These are phyloP conservation scores for Eragrostis nindensis DNA, from an alignment of 176 grass and related monocot species.

Conservation along the genomic window DNA sequence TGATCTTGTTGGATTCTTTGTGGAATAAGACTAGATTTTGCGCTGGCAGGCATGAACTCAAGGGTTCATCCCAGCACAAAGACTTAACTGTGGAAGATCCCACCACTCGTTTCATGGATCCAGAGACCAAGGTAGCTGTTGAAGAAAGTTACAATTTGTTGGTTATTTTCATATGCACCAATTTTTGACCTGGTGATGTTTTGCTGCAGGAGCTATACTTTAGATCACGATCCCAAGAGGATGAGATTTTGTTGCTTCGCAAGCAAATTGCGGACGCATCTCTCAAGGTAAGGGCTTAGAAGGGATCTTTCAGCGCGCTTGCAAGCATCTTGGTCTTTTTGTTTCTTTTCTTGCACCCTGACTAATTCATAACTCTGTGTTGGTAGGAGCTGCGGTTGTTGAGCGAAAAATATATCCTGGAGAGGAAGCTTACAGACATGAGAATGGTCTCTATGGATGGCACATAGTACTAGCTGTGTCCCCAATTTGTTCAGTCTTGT, in stretches of 20 bases:
- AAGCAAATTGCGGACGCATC: constrained; percentile 85
- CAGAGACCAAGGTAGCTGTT: constrained; percentile 68
- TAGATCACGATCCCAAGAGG: constrained; percentile 79
- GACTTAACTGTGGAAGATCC: constrained; percentile 52
- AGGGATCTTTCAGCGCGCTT: not conserved
- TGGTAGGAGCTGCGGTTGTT: constrained; percentile 79
- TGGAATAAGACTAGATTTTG: constrained; percentile 22
- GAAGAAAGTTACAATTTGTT: constrained; percentile 19
- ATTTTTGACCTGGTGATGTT: constrained; percentile 34
- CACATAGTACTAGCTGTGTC: constrained; percentile 14
- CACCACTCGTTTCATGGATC: constrained; percentile 59
- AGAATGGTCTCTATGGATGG: constrained; percentile 65
- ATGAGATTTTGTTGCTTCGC: constrained; percentile 74
- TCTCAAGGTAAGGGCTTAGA: constrained; percentile 60
- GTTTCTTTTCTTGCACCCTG: not conserved
- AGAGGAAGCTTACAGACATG: constrained; percentile 89
- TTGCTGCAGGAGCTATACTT: constrained; percentile 70
- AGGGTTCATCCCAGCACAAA: constrained; percentile 45
- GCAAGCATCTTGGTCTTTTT: not conserved
- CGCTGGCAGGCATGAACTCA: constrained; percentile 57
- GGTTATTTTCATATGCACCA: constrained; percentile 16
- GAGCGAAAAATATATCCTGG: constrained; percentile 91
- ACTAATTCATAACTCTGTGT: constrained; percentile 38
- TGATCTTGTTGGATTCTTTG: constrained; percentile 23
- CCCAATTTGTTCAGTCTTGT: constrained; percentile 12